Base-by-base conservation (phyloP, 371 early-diverging fungal genomes). In the Lichtheimia hyalospora region DNA sequence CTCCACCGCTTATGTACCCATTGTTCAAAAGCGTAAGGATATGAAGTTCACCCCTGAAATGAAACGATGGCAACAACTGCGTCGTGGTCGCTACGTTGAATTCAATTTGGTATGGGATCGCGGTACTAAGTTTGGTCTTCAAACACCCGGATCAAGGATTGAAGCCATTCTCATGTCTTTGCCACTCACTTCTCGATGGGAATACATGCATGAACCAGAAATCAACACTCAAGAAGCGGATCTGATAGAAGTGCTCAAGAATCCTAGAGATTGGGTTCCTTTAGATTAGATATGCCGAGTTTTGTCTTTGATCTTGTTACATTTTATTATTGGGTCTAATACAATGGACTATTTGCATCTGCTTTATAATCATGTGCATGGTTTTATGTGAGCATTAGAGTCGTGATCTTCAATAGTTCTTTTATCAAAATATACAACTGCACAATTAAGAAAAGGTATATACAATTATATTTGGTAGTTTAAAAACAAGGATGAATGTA, bases 71-170 rank as follows among this genome's bases (percentile, higher is more conserved):
- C 94, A 93, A 73, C 89, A 92, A 60, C 58, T 95, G 15, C 84
- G 95, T 42, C 85, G 95, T 27, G 95, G 95, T 12, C 86, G 93
- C 15, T 95, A 95, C 66, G 93, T 91, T 8, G 95, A 95, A 70
- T 95, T 95, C 71, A 95, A 95, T 62, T 68, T 94, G 67, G 84
- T 94, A 16, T 85, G 91, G 68, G 95, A 95, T 67, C 84, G 95
- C 34, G 95, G 95, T 48, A 95, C 95, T 28, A 92, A 93, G 67
- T 95, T 94, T 76, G 95, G 95, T 5, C 70, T 95, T 51, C 72
- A 84, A 66, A 92, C 94, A 3, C 92, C 90, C n/a, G 91, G 92
- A 28, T 86, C 93, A 5, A 77, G 94, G n/a, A 90, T 93, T 28
- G 95, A 95, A 71, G 87, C 89, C 54, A 92, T 95, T 39, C 63